Base-by-base conservation (phyloP, 2,329 filamentous ascomycete genomes). In the Didymella arachidicola region DNA sequence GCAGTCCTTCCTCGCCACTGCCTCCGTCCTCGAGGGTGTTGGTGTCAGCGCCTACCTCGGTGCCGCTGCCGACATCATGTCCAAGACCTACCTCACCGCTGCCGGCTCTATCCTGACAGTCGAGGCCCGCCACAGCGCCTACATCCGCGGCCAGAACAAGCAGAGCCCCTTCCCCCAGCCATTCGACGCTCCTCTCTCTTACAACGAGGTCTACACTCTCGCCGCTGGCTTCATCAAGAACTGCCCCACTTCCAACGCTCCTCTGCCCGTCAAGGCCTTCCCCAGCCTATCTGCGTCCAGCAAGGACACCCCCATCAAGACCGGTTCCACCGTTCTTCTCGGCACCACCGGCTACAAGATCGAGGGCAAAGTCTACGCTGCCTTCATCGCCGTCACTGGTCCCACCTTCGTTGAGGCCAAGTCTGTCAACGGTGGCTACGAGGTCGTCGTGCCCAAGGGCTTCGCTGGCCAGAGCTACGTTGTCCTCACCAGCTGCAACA, bases 81-180 rank as follows among this genome's bases (percentile, higher is more conserved):
- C 82, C 72, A 82, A 85, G 62, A 77, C 78, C 22, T 88, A 88
- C 75, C 77, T 90, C 44, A 84, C 84, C 0, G 83, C 82, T 4
- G 87, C 87, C 1, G 87, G 84, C 26, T 83, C 83, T 55, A 87
- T 91, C 68, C 79, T 90, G 32, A 86, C 85, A 29, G 83, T 89
- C 55, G 87, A 90, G 68, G 82, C 87, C 30, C 83, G 87, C 10
- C 87, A 90, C 78, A 83, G 83, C 1, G 79, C 88, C 4, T 88
- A 87, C 77, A 78, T 89, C 63, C 85, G 87, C 51, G 74, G 78
- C 29, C 77, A 77, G 10, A 75, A 82, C 18, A 74, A 78, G 47
- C 70, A 85, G 66, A 73, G 74, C 4, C 85, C 87, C 2, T 87
- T 86, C 68, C 78, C 87, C 0, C 81, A 85, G 63, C 76, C 87